These are phyloP conservation scores for Eucalyptus polyanthemos DNA, from an alignment of 345 rosid genomes.

Conservation along the genomic window DNA sequence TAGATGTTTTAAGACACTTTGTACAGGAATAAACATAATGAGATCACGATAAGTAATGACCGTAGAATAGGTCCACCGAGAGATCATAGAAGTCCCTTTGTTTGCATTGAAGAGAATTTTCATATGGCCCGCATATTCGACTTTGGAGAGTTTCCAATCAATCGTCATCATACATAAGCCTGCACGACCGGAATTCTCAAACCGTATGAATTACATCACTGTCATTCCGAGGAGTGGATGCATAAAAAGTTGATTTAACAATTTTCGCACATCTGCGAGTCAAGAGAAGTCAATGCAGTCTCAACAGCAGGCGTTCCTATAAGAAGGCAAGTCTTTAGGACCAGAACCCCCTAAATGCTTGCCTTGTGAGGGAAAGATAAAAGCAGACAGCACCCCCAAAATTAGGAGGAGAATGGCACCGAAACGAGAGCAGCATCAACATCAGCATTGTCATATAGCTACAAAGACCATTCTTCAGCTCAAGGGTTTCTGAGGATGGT, in stretches of 20 bases:
- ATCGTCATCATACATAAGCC: neutral
- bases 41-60: neutral
- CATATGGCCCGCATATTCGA: neutral
- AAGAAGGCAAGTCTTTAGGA: neutral
- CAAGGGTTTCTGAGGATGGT: neutral
- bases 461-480: neutral
- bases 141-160: neutral
- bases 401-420: neutral
- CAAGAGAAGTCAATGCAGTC: neutral
- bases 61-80: neutral
- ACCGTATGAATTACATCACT: neutral
- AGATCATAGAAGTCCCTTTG: neutral
- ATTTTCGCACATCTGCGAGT: neutral
- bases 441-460: neutral
- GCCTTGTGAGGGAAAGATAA: neutral
- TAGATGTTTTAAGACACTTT: too few species aligned
- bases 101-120: neutral
- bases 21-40: too few species aligned
- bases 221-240: neutral
- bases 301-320: neutral
- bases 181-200: neutral
- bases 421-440: neutral
- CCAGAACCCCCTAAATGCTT: neutral
- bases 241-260: neutral
- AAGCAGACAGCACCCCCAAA: neutral